A percentile compares a stretch with the other conserved stretches of the same genome.
Conservation (phyloP, 139 green algal genomes). For the Pseudopediastrum boryanum region DNA sequence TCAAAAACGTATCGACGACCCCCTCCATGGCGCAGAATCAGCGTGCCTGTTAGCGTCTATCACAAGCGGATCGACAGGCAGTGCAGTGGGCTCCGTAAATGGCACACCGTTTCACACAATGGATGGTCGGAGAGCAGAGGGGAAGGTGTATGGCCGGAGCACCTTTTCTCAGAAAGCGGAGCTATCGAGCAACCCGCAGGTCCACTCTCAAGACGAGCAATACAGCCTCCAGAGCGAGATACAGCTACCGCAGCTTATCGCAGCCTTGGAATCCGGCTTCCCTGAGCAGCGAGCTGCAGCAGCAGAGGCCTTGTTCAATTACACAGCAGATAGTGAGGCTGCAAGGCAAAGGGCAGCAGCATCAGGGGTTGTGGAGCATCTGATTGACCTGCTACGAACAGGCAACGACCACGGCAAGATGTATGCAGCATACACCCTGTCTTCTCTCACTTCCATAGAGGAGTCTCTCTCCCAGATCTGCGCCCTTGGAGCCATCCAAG, state of each 20-base stretch:
- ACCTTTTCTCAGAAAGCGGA: conserved; percentile 28
- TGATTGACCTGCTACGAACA: conserved; percentile 45
- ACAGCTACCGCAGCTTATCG: conserved; percentile 27
- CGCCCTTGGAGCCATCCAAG: conserved; percentile 34
- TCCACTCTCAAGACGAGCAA: conserved; percentile 11
- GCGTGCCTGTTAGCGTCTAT: neutral
- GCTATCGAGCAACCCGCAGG: conserved; percentile 24
- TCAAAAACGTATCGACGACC: neutral
- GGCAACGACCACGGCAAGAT: conserved; percentile 49
- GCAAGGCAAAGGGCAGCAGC: conserved; percentile 13
- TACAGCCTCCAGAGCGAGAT: conserved; percentile 24
- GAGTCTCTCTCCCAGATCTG: conserved; percentile 39
- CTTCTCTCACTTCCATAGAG: conserved; percentile 47
- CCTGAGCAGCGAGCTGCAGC: conserved; percentile 38
- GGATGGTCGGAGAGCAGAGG: too few species aligned
- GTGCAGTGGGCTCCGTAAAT: neutral
- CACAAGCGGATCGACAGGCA: neutral
- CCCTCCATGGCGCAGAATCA: neutral
- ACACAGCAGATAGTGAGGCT: conserved; percentile 37
- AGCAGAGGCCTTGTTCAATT: conserved; percentile 50
- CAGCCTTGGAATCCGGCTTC: conserved; percentile 18
- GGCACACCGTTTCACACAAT: too few species aligned
- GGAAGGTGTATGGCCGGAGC: conserved; percentile 17
- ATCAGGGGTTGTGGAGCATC: conserved; percentile 38
- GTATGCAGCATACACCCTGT: conserved; percentile 65